Conservation (phyloP, 2,329 filamentous ascomycete species). For the Sordariomycetes sp. region DNA sequence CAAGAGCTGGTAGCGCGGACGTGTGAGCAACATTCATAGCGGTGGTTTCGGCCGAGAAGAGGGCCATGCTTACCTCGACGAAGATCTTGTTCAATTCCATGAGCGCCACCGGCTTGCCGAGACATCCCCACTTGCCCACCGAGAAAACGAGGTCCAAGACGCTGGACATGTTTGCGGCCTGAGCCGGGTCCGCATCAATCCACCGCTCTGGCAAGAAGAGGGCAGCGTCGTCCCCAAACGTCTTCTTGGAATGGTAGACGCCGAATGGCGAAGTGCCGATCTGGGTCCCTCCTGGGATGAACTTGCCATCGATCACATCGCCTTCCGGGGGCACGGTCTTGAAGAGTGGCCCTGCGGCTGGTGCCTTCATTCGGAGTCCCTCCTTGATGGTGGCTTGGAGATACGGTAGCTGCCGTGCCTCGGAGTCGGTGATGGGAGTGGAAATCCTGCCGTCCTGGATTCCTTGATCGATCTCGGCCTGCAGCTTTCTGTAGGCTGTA, state of each 20-base stretch:
- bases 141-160: constrained; percentile 34
- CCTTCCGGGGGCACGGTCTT: constrained; percentile 21
- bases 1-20: constrained; percentile 4
- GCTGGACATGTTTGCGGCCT: constrained; percentile 22
- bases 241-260: constrained; percentile 24
- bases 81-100: constrained; percentile 33
- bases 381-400: constrained; percentile 42
- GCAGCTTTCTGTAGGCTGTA: constrained; percentile 33
- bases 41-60: not conserved
- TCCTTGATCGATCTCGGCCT: constrained; percentile 17
- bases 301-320: constrained; percentile 21
- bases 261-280: constrained; percentile 33
- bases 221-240: constrained; percentile 28
- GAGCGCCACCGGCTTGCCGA: constrained; percentile 32
- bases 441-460: constrained; percentile 14
- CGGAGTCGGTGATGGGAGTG: constrained; percentile 17
- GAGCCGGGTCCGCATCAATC: constrained; percentile 26
- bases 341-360: constrained; percentile 24
- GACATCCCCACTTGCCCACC: constrained; percentile 30
- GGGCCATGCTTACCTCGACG: constrained; percentile 25
- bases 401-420: constrained; percentile 28
- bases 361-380: constrained; percentile 26
- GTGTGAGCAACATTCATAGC: not conserved
- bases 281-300: constrained; percentile 34
- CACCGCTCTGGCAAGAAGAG: constrained; percentile 40